These are phyloP conservation scores for Phaffomyces thermotolerans DNA, from an alignment of 805 yeast species.

Conservation along the genomic window DNA sequence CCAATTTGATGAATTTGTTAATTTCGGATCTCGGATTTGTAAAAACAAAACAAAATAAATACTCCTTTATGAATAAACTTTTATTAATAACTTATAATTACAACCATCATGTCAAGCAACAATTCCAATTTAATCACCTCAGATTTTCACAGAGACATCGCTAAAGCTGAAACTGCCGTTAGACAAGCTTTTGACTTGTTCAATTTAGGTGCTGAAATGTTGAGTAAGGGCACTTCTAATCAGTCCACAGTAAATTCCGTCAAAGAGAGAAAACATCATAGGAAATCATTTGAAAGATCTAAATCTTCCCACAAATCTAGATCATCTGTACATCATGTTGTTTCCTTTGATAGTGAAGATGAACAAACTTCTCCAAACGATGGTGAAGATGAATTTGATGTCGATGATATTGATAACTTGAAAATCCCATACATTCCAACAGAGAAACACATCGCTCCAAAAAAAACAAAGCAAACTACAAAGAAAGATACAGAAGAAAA, in stretches of 20 bases:
- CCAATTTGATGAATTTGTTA: too few species aligned
- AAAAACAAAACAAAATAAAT: too few species aligned
- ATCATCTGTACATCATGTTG: slow-evolving; percentile 3
- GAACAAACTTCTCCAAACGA: slow-evolving; percentile 20
- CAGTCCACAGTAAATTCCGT: background rate
- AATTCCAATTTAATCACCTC: background rate
- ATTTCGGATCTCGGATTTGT: too few species aligned
- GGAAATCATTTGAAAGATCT: background rate
- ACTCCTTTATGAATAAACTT: too few species aligned
- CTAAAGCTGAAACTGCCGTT: slow-evolving; percentile 17
- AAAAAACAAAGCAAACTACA: background rate
- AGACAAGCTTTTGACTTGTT: slow-evolving; percentile 21
- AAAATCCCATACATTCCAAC: background rate
- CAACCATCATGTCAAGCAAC: background rate
- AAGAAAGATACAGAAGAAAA: background rate
- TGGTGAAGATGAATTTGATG: slow-evolving; percentile 8
- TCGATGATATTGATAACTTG: slow-evolving; percentile 1
- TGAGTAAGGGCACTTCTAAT: slow-evolving; percentile 7
- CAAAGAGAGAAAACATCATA: slow-evolving; percentile 2
- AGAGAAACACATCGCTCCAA: background rate
- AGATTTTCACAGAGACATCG: slow-evolving; percentile 4
- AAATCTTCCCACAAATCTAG: background rate
- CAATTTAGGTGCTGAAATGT: slow-evolving; percentile 19
- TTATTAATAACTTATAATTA: too few species aligned
- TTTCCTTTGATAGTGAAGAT: slow-evolving; percentile 19